Evolutionary conservation across 176 grass and related monocot genomes (phyloP), one percentile per base, ranked within the genome.

Genomic region (Aechmea fasciata): DNA sequence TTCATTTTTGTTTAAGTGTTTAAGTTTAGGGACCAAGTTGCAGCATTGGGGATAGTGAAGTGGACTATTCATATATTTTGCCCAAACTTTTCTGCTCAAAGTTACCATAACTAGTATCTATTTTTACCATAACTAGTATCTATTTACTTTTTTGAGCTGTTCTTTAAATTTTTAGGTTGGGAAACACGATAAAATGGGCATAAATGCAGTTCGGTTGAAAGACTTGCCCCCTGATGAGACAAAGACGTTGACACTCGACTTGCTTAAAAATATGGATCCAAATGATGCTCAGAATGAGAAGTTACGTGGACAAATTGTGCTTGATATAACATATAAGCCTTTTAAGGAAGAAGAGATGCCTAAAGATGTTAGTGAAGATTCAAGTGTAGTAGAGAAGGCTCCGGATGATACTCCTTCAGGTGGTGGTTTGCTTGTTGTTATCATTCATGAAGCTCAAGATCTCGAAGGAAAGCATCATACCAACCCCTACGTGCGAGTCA

Each of bases 271-370:
- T 66, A 84, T 94, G 90, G 75, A 84, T 83, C 64, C 77, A 67
- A 84, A 84, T 76, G 90, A 89, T 69, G 63, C 80, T 70, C 71
- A 78, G 73, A 94, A 89, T 73, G 90, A 94, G n/a, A 94, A 89
- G 77, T 79, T 77, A 50, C 85, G 83, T 10, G 86, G 86, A 25
- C 85, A 89, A 24, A 71, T 94, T n/a, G 65, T 67, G n/a, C 25
- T 77, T 29, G 52, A 77, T 49, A 52, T 49, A 11, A 25, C 66
- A 50, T 77, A 77, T 47, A 77, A 77, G 53, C 75, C 75, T 26
- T 77, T 77, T 19, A 77, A 69, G 75, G 75, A 77, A 50, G 41
- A 26, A 2, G 74, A 76, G 2, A 0, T 69, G 50, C 49, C 24
- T 9, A 59, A 69, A 69, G 65, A 50, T 18, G 14, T 14, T 2